Evolutionary conservation across 2,329 filamentous ascomycete genomes (phyloP), one percentile per base, ranked within the genome.

Genomic region (Fusarium illudens): DNA sequence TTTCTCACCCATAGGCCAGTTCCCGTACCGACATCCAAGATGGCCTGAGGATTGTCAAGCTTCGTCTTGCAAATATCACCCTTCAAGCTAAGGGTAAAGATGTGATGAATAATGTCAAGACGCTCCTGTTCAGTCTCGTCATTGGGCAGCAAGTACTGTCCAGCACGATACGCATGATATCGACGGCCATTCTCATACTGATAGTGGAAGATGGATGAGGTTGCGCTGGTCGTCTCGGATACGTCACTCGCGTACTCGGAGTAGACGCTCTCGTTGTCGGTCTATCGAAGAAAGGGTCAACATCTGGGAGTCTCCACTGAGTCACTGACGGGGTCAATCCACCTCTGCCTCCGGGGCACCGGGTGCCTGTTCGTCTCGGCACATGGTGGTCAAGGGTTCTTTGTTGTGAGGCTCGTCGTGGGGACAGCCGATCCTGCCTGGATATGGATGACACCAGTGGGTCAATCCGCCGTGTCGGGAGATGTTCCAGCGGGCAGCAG

Each of bases 21-120:
- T 1, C 73, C 73, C 3, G 71, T 75, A 12, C 71, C 72, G 2
- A 74, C 55, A 32, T 75, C 71, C 34, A 74, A 57, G 19, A 75
- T 68, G 2, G 49, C 34, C n/a, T 71, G 63, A 2, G 67, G 63
- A 10, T 66, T 58, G 0, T 69, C 46, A 50, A 74, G 46, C 33
- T 64, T 58, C 1, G 70, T 64, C 30, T 49, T 55, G 22, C 62
- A 83, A 30, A 86, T 70, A 42, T 75, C 76, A 25, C 79, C 80
- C 19, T 79, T 74, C 32, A 84, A 79, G n/a, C 82, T 70, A 33
- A 84, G 57, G 48, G 80, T 81, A 69, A 84, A 82, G 67, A 87
- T 80, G 64, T 86, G 82, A 73, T 87, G 84, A 60, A 84, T 82
- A 67, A 85, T 76, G 65, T 88, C 84, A 11, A 87, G 77, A 8